Evolutionary conservation across 805 yeast species (phyloP), one percentile per base, ranked within the genome.

Genomic region (Candida ficus): DNA sequence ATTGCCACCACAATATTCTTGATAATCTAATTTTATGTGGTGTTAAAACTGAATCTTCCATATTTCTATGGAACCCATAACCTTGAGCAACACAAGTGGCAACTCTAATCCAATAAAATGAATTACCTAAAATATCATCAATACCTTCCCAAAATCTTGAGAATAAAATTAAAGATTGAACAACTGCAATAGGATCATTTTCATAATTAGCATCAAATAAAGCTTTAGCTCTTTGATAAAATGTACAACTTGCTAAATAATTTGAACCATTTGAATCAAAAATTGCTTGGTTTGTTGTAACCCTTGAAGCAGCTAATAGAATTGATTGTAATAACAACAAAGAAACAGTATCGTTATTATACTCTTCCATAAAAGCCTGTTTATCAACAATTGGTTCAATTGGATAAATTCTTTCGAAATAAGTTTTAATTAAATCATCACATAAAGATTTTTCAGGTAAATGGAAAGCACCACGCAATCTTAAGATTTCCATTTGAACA

Each of bases 71-170:
- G 49, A 86, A 66, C 1, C 95, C 95, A 53, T 78, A 72, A 11
- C 85, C 83, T 55, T 83, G 89, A 3, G 90, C 90, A 37, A 80
- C 65, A 10, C 80, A 73, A 26, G 83, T 67, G 1, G 88, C 90
- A 10, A 78, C 73, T 37, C 86, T 69, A 10, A 81, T 72, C 87
- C 88, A 80, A 58, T 79, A 80, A 53, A 73, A 77, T 3, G 79
- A 74, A 56, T 80, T 81, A 39, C 80, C 75, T 22, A 83, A 70
- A 28, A 78, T 79, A 49, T 76, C 80, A 48, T 82, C 82, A 9
- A 84, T 83, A 3, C 85, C 80, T 47, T 80, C 90, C 80, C 88
- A 79, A 60, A 78, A 80, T 51, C 80, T 72, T 0, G 84, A 82
- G 45, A 85, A 68, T 22, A 84, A 60, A 18, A 78, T 58, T 29